A percentile compares a stretch with the other conserved stretches of the same genome.
Conservation (phyloP, 1,284 basidiomycete species). For the Ustilago shanxiensis region DNA sequence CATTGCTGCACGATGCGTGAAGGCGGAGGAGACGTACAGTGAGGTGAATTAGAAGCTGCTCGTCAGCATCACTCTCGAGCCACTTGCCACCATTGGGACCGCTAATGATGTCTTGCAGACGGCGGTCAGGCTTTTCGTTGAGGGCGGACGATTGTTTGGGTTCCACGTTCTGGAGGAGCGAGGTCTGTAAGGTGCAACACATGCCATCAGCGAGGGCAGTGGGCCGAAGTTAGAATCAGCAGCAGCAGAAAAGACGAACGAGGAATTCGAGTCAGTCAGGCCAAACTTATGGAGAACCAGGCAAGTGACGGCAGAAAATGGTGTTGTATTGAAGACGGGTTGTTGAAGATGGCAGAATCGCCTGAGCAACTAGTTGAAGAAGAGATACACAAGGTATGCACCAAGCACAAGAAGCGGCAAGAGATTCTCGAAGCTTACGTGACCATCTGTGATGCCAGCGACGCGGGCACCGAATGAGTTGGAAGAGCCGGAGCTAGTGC, state of each 20-base stretch:
- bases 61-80: slow-evolving; percentile 83
- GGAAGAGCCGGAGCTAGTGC: slow-evolving; percentile 37
- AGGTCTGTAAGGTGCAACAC: slow-evolving; percentile 66
- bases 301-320: slow-evolving; percentile 14
- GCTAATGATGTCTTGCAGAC: slow-evolving; percentile 74
- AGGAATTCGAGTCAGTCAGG: slow-evolving; percentile 26
- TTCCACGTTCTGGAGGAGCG: slow-evolving; percentile 77
- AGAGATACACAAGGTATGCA: slow-evolving; percentile 55
- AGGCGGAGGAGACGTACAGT: slow-evolving; percentile 22
- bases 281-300: neutral
- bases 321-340: slow-evolving; percentile 13
- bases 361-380: slow-evolving; percentile 21
- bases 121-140: slow-evolving; percentile 78
- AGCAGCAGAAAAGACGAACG: slow-evolving; percentile 8
- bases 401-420: slow-evolving; percentile 50
- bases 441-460: slow-evolving; percentile 44
- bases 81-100: slow-evolving; percentile 74
- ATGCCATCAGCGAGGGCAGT: neutral
- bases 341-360: slow-evolving; percentile 9
- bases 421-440: slow-evolving; percentile 58
- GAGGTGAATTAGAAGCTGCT: slow-evolving; percentile 74
- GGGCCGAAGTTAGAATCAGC: too few species aligned
- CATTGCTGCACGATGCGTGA: neutral
- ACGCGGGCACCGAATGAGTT: slow-evolving; percentile 29
- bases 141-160: slow-evolving; percentile 77